Conservation (phyloP, 495 filamentous ascomycete genomes). For the Chaetomidium leptoderma region DNA sequence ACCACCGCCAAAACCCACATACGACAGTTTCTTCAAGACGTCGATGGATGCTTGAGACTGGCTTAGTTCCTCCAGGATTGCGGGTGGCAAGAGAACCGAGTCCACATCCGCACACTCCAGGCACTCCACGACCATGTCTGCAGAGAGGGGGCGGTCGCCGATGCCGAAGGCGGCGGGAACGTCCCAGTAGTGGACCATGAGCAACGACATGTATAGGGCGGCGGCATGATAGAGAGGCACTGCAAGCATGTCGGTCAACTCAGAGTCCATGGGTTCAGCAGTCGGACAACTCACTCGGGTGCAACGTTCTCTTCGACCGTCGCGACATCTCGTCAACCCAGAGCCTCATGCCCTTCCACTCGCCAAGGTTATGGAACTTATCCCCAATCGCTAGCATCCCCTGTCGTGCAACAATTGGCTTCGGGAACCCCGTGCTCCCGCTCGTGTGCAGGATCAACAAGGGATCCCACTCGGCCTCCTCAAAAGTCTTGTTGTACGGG, state of each 20-base stretch:
- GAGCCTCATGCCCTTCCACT: conserved; percentile 26
- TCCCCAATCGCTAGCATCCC: conserved; percentile 48
- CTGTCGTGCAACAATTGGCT: conserved; percentile 48
- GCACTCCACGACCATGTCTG: conserved; percentile 32
- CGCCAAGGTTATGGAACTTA: conserved; percentile 17
- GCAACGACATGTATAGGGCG: conserved; percentile 34
- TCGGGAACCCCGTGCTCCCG: conserved; percentile 56
- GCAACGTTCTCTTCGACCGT: conserved; percentile 13
- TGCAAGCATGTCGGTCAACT: conserved; percentile 10
- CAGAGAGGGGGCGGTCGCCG: conserved; percentile 37
- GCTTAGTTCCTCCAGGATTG: conserved; percentile 43
- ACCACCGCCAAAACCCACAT: conserved; percentile 41
- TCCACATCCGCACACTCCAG: conserved; percentile 35
- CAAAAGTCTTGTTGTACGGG: conserved; percentile 45
- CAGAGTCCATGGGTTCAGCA: not conserved
- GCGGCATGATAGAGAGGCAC: conserved; percentile 35
- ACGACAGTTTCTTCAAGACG: conserved; percentile 29
- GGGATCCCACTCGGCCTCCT: conserved; percentile 45
- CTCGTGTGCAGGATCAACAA: conserved; percentile 55
- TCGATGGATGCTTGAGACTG: conserved; percentile 29
- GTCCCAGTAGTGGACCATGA: conserved; percentile 31
- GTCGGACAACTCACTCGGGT: conserved; percentile 19
- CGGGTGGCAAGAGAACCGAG: conserved; percentile 36
- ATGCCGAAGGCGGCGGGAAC: conserved; percentile 32
- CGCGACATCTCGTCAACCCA: conserved; percentile 24